phyloP scores from a whole-genome alignment of 2,329 filamentous ascomycete genomes.

The Penicillium oxalicum region DNA sequence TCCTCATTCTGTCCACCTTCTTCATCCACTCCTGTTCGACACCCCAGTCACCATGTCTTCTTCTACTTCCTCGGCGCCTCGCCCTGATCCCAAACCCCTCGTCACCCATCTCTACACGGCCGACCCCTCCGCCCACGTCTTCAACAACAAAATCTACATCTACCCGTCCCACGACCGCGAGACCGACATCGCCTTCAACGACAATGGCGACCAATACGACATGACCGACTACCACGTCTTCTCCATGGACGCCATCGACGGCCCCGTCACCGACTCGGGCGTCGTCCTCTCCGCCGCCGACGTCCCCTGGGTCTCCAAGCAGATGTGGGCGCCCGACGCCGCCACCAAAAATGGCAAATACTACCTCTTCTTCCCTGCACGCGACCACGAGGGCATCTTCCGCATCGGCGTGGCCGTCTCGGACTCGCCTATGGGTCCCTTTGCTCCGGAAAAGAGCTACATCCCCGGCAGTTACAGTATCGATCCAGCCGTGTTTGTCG shows the following conservation, averaged over 20 bases:
- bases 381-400: slow-evolving; percentile 64
- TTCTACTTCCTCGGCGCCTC: too few species aligned
- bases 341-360: slow-evolving; percentile 64
- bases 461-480: slow-evolving; percentile 69
- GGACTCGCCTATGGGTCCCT: slow-evolving; percentile 62
- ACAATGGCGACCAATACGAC: slow-evolving; percentile 81
- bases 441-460: slow-evolving; percentile 56
- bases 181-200: slow-evolving; percentile 68
- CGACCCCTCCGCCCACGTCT: slow-evolving; percentile 74
- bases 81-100: slow-evolving; percentile 45
- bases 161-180: slow-evolving; percentile 77
- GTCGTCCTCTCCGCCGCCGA: slow-evolving; percentile 59
- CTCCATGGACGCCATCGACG: slow-evolving; percentile 52
- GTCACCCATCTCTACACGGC: slow-evolving; percentile 73
- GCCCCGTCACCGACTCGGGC: slow-evolving; percentile 65
- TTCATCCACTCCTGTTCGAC: background rate
- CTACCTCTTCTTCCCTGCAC: slow-evolving; percentile 71
- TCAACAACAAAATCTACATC: slow-evolving; percentile 68
- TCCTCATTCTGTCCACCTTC: too few species aligned
- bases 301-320: slow-evolving; percentile 70
- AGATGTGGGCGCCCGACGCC: slow-evolving; percentile 76
- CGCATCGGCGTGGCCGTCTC: slow-evolving; percentile 66
- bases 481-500: slow-evolving; percentile 70
- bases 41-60: background rate
- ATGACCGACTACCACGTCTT: slow-evolving; percentile 82